Evolutionary conservation across 768 basidiomycete genomes (phyloP), one percentile per base, ranked within the genome.

Genomic region (Leucogyrophana mollusca): DNA sequence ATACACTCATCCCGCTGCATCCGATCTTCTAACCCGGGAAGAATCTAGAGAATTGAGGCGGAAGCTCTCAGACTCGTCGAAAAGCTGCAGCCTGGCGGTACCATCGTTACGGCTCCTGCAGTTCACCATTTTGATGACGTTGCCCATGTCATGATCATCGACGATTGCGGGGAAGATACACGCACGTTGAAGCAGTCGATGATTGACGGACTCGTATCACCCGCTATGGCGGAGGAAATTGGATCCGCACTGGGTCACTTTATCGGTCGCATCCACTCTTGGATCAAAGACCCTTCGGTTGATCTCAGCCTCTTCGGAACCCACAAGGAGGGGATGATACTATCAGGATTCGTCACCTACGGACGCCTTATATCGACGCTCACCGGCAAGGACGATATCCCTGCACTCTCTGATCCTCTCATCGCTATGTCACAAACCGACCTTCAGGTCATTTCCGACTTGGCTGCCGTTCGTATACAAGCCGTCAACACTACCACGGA

Each of bases 111-210:
- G 2, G 74, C 78, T 4, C 83, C 83, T 2, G 57, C 47, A 5
- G 65, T 85, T 13, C 65, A 76, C 54, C 60, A 69, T 25, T 74
- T 77, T 56, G 83, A 87, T 53, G 58, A 71, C 33, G 65, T 62
- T 20, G 68, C 58, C 9, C 67, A 76, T 49, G 76, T 74, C 11
- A 70, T 86, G 32, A 73, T 87, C 56, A 83, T 86, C 72, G 78
- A 83, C 36, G 85, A 87, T 47, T 72, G 70, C 42, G 84, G 85
- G 3, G 58, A 56, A 24, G 51, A 59, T 3, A 36, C 45, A 16
- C 47, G 34, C 34, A 74, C 63, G 3, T 59, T 79, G 39, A 80
- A 79, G 52, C 56, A 67, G 8, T 47, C 72, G 6, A 56, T 77
- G 47, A 58, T 71, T 24, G 59, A 66, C 24, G 69, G 70, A 25